Base-by-base conservation (phyloP, 2,329 filamentous ascomycete genomes). In the Gaeumannomyces tritici region DNA sequence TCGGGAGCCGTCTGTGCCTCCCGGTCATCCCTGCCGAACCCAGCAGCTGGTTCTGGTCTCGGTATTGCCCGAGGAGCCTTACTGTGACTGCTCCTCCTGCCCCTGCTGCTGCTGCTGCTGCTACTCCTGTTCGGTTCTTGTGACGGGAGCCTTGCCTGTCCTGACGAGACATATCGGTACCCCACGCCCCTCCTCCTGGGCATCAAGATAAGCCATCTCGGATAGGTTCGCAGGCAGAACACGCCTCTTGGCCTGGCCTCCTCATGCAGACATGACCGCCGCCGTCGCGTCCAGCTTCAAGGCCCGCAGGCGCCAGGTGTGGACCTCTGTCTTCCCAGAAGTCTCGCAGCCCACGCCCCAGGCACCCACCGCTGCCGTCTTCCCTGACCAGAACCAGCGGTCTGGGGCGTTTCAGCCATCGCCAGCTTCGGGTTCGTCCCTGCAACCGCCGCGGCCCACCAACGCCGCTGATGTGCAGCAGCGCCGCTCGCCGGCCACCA, bases 301-400 rank as follows among this genome's bases (percentile, higher is more conserved):
- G 66, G 71, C 75, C 61, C 79, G 78, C 64, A 80, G 76, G 67
- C 77, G 79, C 63, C 79, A 76, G 65, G 74, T 83, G 56, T 79
- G 85, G 67, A 77, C 76, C 65, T 84, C 83, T 29, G 81, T 85
- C 67, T 86, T 86, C 71, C 79, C 79, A 64, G 78, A 83, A 64
- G 68, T 78, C 66, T 77, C 78, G 21, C 80, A 79, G 69, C 78
- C 81, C 55, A 80, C 80, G 62, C 78, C 81, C 47, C 71, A 72
- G 60, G 71, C 74, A 27, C 76, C 73, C 18, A 74, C 75, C 42
- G 69, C 76, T 21, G 67, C 74, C 58, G 67, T 72, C 55, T 76
- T 76, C 63, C 67, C 77, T 4, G 74, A 75, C 47, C 72, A 74
- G n/a, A 76, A 77, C 21, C 77, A 79, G 67, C 67, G 77, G 6